Evolutionary conservation across 768 basidiomycete genomes (phyloP), one percentile per base, ranked within the genome.

Genomic region (Trichaptum fuscoviolaceum): DNA sequence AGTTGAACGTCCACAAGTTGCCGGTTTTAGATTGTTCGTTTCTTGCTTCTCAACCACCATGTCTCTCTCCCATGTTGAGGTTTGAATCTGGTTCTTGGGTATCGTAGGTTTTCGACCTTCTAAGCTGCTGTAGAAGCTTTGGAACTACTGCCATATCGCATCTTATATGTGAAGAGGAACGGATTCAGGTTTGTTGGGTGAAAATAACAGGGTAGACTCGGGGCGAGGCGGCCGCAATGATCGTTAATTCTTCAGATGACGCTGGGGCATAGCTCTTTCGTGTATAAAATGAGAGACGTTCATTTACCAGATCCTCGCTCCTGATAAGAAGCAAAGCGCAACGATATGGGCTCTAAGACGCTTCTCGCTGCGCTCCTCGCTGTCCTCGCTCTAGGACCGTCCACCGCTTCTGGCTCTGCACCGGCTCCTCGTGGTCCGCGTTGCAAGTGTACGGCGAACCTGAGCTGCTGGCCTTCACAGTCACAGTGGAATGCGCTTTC

Each of bases 401-500:
- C 42, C 15, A 52, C 6, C 42, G 42, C 42, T 52, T 52, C 42
- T 52, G 42, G 42, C 20, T 52, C 42, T 15, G 42, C 42, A 52
- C 42, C 42, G 3, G 42, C 42, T 52, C 42, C 42, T 52, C 42
- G 42, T 3, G 42, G 42, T 52, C 42, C 42, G 42, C 42, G 42
- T 3, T 52, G 42, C 42, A 52, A 52, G 15, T 52, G 42, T 52
- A 52, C 42, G 42, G 42, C 42, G 12, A 20, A 52, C 10, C 42
- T 6, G 42, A 52, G 42, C 42, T 84, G 82, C 69, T 84, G 83
- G 81, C 83, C 83, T 1, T 74, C 70, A n/a, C 61, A 72, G 0
- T 57, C 72, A 1, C 71, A 74, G 1, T 82, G 82, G 67, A 52
- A 73, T 8, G 57, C 67, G 5, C 74, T 84, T 9, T 68, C 75